Evolutionary conservation across 805 yeast genomes (phyloP).

Genomic region (Wickerhamiella alocasiicola): DNA sequence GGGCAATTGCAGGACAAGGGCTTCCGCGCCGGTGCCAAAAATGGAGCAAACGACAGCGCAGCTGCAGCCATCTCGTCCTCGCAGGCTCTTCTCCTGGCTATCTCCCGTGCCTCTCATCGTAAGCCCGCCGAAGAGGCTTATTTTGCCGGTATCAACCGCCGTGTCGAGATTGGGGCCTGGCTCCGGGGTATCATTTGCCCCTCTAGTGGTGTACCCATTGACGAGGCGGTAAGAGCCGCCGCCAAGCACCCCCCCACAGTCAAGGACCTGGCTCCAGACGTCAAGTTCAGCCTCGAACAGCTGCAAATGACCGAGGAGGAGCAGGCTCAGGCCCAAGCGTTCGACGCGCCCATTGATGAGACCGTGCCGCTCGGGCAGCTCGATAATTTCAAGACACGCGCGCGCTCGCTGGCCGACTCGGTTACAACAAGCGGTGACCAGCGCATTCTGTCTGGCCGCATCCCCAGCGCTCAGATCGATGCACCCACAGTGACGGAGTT

Average conservation of each 20-base stretch:
- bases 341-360: constrained; percentile 14
- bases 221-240: constrained; percentile 13
- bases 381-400: constrained; percentile 11
- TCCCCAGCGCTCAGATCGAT: not conserved
- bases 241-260: constrained; percentile 7
- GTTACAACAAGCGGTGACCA: constrained; percentile 12
- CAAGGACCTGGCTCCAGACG: not conserved
- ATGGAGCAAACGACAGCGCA: not conserved
- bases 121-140: constrained; percentile 12
- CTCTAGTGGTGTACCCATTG: constrained; percentile 8
- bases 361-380: constrained; percentile 13
- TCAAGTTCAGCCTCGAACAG: not conserved
- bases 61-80: constrained; percentile 6
- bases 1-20: constrained; percentile 9
- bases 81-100: constrained; percentile 15
- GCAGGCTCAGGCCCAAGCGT: constrained; percentile 9
- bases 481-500: constrained; percentile 11
- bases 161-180: constrained; percentile 17
- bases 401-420: constrained; percentile 9
- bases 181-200: constrained; percentile 21
- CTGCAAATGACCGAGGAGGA: constrained; percentile 13
- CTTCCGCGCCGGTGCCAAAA: not conserved
- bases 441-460: constrained; percentile 8
- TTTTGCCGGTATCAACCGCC: constrained; percentile 11
- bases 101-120: constrained; percentile 9